These are phyloP conservation scores for Erysimum cheiranthoides DNA, from an alignment of 345 rosid genomes.

Conservation along the genomic window DNA sequence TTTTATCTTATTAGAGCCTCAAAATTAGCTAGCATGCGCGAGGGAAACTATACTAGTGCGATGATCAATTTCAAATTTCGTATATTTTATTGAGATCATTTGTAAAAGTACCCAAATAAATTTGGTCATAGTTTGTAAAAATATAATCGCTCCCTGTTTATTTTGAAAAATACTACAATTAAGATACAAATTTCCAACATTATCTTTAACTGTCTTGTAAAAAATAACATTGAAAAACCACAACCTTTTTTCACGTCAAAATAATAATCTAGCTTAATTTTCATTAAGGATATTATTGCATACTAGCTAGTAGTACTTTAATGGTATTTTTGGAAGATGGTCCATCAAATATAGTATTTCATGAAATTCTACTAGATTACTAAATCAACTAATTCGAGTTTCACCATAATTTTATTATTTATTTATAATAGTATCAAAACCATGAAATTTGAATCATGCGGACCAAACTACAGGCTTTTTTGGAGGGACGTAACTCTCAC, in stretches of 20 bases:
- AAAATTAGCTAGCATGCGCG: slow-evolving; percentile 23
- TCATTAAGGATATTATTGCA: too few relatives aligned
- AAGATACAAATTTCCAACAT: neutral
- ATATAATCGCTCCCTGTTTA: neutral
- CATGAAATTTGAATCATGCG: neutral
- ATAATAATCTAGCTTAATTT: neutral
- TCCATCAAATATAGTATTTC: neutral
- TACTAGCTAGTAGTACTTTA: neutral
- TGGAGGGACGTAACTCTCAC: neutral
- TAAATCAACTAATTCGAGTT: neutral
- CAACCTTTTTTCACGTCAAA: neutral
- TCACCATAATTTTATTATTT: neutral
- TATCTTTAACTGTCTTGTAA: neutral
- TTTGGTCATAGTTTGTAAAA: neutral
- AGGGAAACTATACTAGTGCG: neutral
- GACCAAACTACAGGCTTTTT: neutral
- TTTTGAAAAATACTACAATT: neutral
- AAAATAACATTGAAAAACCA: neutral
- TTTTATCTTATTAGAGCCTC: neutral
- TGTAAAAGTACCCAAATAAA: neutral
- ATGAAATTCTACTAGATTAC: neutral
- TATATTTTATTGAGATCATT: neutral
- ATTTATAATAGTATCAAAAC: too few relatives aligned
- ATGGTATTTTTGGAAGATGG: neutral
- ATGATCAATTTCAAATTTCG: slow-evolving; percentile 9